Percentiles rank a stretch among this genome's conserved stretches.
These are phyloP conservation scores for Gossypium mustelinum DNA, from an alignment of 345 rosid species.

Conservation along the genomic window DNA sequence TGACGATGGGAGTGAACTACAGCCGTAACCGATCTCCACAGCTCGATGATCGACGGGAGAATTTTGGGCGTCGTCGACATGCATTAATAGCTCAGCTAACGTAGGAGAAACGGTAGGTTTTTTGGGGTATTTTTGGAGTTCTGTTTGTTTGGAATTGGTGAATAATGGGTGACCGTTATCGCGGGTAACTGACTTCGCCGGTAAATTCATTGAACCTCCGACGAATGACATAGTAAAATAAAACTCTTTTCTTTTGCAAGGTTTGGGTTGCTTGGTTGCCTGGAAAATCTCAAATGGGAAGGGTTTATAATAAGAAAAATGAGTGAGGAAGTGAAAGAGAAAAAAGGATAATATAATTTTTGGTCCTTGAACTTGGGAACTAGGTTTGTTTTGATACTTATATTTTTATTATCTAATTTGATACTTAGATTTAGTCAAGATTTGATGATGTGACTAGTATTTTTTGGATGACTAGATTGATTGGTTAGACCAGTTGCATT, in stretches of 20 bases:
- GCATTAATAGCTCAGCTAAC: constrained; percentile 57
- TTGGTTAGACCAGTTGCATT: too few relatives aligned
- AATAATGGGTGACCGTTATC: constrained; percentile 34
- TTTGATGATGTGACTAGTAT: too few relatives aligned
- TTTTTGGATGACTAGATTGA: too few relatives aligned
- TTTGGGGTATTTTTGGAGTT: constrained; percentile 38
- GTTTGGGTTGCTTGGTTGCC: constrained; percentile 11
- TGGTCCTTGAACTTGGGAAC: too few relatives aligned
- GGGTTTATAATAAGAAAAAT: constrained; percentile 21
- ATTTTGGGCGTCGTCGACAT: constrained; percentile 51
- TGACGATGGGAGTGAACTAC: constrained; percentile 36
- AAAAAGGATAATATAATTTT: background rate
- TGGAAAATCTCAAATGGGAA: constrained; percentile 19
- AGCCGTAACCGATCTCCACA: constrained; percentile 37
- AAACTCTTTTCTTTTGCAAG: background rate
- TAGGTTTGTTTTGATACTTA: too few relatives aligned
- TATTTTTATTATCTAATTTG: too few relatives aligned
- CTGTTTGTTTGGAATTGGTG: constrained; percentile 29
- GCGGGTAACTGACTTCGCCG: constrained; percentile 18
- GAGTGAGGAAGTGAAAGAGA: background rate
- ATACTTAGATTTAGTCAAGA: too few relatives aligned
- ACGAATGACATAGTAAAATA: constrained; percentile 23
- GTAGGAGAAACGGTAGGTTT: constrained; percentile 39
- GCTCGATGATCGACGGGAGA: constrained; percentile 25
- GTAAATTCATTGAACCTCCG: constrained; percentile 27